Percentiles rank a stretch among this genome's conserved stretches.
Conservation (phyloP, 108 stramenopile species). For the Nitzschia putrida region DNA sequence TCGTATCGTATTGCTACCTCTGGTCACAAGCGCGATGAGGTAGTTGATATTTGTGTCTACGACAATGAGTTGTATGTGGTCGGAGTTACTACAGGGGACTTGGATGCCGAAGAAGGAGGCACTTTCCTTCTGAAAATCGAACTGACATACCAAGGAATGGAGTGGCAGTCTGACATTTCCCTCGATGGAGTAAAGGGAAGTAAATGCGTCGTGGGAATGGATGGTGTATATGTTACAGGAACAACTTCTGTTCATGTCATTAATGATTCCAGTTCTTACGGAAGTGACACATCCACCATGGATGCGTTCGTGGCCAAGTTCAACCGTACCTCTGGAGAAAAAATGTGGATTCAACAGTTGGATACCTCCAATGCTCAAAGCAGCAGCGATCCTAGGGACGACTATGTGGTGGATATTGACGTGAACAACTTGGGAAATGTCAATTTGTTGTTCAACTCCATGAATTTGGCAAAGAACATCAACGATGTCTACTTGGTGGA, state of each 20-base stretch:
- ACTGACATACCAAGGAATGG: background rate
- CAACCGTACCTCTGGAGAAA: background rate
- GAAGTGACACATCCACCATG: background rate
- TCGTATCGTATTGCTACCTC: background rate
- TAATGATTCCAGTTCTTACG: background rate
- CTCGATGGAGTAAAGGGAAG: background rate
- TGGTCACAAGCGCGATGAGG: background rate
- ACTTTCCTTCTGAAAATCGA: constrained; percentile 1
- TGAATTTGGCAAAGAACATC: constrained; percentile 1
- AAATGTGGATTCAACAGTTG: background rate
- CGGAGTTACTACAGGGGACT: constrained; percentile 5
- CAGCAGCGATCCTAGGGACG: background rate
- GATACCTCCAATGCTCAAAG: constrained; percentile 6
- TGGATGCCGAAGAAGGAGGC: background rate
- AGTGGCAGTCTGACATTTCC: background rate
- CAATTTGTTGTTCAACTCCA: constrained; percentile 14
- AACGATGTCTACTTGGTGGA: constrained; percentile 18
- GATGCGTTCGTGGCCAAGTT: constrained; percentile 16
- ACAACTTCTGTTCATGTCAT: background rate
- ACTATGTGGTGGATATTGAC: constrained; percentile 3
- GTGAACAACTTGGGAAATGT: constrained; percentile 5
- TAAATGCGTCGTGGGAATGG: background rate
- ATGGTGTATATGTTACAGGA: constrained; percentile 12
- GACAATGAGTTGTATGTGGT: constrained; percentile 11
- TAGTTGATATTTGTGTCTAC: background rate